phyloP scores from a whole-genome alignment of 2,329 filamentous ascomycete species.

The Neophaeococcomyces aloes region DNA sequence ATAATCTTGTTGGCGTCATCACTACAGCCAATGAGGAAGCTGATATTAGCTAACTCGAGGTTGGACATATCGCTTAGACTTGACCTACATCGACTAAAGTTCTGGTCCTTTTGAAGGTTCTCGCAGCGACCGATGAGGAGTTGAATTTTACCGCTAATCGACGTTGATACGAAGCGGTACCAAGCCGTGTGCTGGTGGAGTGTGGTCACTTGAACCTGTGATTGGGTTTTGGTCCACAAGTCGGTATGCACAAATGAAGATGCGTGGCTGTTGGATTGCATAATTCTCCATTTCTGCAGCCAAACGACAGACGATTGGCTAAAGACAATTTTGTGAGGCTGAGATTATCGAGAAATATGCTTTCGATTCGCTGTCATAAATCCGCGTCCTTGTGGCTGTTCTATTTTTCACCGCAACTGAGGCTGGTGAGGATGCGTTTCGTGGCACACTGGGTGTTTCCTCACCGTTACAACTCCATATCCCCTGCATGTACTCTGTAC shows the following conservation, averaged over 20 bases:
- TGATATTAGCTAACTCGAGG: background rate
- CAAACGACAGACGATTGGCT: background rate
- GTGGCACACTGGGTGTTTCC: background rate
- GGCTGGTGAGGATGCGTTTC: background rate
- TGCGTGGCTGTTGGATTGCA: background rate
- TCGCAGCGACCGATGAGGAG: background rate
- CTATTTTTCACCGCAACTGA: conserved; percentile 1
- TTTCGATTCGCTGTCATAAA: background rate
- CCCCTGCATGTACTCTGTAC: too few relatives aligned
- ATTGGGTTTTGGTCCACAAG: background rate
- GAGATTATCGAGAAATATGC: background rate
- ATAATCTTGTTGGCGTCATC: too few relatives aligned
- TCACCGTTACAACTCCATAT: conserved; percentile 4
- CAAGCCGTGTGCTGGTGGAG: background rate
- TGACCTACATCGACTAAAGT: background rate
- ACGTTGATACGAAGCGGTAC: background rate
- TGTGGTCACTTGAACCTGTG: background rate
- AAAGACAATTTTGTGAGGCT: background rate
- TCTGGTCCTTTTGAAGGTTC: conserved; percentile 3
- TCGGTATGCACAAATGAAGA: conserved; percentile 3
- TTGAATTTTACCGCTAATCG: background rate
- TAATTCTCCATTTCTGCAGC: background rate
- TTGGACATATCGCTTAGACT: background rate
- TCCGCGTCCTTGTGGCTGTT: background rate
- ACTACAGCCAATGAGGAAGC: too few relatives aligned